A percentile compares a stretch with the other conserved stretches of the same genome.
phyloP scores from a whole-genome alignment of 495 filamentous ascomycete species.

The Neurospora africana region DNA sequence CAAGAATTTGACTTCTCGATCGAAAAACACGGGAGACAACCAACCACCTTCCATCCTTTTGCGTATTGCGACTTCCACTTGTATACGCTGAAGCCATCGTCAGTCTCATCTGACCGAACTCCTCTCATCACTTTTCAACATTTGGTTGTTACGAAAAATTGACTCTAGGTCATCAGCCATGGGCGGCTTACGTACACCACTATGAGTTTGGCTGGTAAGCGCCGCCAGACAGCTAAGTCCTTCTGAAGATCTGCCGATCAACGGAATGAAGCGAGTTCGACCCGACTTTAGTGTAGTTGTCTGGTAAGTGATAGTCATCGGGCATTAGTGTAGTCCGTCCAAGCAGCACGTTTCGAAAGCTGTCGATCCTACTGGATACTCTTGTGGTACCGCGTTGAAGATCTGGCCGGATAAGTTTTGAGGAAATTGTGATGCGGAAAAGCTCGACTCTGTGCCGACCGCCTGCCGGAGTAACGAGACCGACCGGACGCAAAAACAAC shows the following conservation, averaged over 20 bases:
- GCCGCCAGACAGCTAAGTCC: neutral
- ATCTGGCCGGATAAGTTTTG: neutral
- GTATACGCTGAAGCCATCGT: neutral
- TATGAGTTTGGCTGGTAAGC: neutral
- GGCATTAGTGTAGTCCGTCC: neutral
- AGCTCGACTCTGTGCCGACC: too few relatives aligned
- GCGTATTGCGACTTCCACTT: neutral
- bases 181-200: neutral
- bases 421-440: neutral
- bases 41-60: neutral
- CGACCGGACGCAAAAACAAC: neutral
- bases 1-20: neutral
- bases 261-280: neutral
- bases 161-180: neutral
- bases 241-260: neutral
- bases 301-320: neutral
- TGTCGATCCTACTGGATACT: conserved; percentile 7
- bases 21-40: neutral
- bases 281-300: neutral
- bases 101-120: neutral
- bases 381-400: neutral
- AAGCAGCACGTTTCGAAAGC: conserved; percentile 5
- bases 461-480: neutral
- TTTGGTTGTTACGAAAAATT: neutral
- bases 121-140: neutral